These are phyloP conservation scores for Trebouxia sp. DNA, from an alignment of 139 green algal genomes.

Conservation along the genomic window DNA sequence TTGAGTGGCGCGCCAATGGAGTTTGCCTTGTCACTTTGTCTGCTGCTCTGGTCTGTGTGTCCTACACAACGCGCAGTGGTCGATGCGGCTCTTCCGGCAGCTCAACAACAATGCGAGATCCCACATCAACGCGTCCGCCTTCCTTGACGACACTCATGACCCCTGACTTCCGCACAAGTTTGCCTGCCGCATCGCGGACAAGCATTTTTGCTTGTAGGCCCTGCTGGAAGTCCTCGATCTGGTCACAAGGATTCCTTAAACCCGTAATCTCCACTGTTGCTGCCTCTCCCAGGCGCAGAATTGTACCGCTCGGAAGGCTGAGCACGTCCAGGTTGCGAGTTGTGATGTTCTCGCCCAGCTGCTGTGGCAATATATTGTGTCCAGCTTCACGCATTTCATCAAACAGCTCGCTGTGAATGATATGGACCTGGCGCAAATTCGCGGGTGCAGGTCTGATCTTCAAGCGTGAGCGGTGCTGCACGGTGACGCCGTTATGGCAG, in stretches of 20 bases:
- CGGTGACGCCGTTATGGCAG: constrained; percentile 1
- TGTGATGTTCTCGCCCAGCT: constrained; percentile 17
- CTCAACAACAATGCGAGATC: not conserved
- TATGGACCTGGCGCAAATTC: constrained; percentile 4
- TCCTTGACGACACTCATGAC: constrained; percentile 7
- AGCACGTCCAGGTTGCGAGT: not conserved
- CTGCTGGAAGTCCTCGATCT: constrained; percentile 12
- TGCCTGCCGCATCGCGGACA: not conserved
- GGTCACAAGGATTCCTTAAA: not conserved
- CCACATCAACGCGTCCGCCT: not conserved
- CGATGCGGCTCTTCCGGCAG: not conserved
- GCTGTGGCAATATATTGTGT: not conserved
- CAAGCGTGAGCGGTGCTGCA: not conserved
- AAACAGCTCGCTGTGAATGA: constrained; percentile 10
- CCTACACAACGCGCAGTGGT: not conserved
- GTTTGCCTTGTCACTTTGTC: too few relatives aligned
- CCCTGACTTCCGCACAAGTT: constrained; percentile 1
- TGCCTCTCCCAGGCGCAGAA: not conserved
- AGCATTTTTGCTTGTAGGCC: not conserved
- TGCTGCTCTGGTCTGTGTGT: not conserved
- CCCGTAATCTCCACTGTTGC: constrained; percentile 11
- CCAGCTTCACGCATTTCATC: not conserved
- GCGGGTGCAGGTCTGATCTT: not conserved
- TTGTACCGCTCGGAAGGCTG: not conserved
- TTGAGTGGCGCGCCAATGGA: too few relatives aligned